Conservation (phyloP, 148 eudicot species). For the Chenopodium formosanum region DNA sequence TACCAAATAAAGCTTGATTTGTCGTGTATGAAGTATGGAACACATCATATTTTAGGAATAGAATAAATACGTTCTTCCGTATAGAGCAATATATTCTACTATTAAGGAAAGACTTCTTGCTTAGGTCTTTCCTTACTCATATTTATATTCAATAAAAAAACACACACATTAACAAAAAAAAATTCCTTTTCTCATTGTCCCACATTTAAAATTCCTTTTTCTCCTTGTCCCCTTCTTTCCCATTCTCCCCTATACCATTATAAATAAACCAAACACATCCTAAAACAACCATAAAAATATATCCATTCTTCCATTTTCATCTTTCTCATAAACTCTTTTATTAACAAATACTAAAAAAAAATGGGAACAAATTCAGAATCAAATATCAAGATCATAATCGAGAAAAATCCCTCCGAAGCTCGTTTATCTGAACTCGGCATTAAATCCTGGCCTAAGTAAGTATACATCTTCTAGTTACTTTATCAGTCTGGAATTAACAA, state of each 20-base stretch:
- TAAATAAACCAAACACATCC: conserved; percentile 2
- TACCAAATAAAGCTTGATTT: too few species aligned
- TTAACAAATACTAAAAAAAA: too few species aligned
- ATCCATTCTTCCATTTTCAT: background rate
- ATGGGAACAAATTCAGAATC: conserved; percentile 28
- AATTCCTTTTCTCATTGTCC: background rate
- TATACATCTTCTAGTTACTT: background rate
- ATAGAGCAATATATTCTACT: too few species aligned
- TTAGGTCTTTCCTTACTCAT: conserved; percentile 8
- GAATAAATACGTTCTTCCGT: background rate
- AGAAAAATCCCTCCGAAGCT: conserved; percentile 40
- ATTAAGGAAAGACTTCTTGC: background rate
- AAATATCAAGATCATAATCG: conserved; percentile 31
- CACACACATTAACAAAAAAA: background rate
- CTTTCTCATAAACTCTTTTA: background rate
- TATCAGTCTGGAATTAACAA: background rate
- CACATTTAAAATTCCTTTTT: background rate
- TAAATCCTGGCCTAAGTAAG: conserved; percentile 51
- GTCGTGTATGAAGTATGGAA: background rate
- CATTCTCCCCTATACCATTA: conserved; percentile 5
- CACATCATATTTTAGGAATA: background rate
- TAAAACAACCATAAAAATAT: background rate
- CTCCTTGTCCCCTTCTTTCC: background rate
- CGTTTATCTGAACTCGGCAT: conserved; percentile 44
- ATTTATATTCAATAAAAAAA: background rate